phyloP scores from a whole-genome alignment of 2,329 filamentous ascomycete species.

The Macrophomina tecta region DNA sequence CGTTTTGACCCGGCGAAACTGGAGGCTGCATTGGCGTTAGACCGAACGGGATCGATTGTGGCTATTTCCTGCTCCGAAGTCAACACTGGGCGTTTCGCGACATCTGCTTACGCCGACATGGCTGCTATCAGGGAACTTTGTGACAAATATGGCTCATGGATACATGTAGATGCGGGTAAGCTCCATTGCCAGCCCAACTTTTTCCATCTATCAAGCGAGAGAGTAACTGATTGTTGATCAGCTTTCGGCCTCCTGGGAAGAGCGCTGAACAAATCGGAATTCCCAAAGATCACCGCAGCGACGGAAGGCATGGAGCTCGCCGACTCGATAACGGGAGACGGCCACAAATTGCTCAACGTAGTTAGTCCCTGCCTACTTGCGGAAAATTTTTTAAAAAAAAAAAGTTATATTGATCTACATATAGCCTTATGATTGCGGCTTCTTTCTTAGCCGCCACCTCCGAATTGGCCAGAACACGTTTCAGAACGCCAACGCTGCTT shows the following conservation, averaged over 20 bases:
- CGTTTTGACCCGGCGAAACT: constrained; percentile 71
- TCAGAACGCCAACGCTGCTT: constrained; percentile 84
- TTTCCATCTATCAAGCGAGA: too few relatives aligned
- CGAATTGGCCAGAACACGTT: constrained; percentile 69
- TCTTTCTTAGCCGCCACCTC: constrained; percentile 78
- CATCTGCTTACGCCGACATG: constrained; percentile 63
- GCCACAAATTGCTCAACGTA: constrained; percentile 92
- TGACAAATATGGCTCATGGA: constrained; percentile 77
- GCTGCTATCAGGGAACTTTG: constrained; percentile 69
- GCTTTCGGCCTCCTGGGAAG: constrained; percentile 87
- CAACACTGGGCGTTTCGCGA: constrained; percentile 85
- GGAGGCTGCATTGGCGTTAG: constrained; percentile 62
- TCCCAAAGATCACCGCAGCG: constrained; percentile 58
- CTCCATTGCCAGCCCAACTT: neutral
- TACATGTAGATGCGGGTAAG: constrained; percentile 82
- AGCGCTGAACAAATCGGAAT: constrained; percentile 65
- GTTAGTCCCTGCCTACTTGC: constrained; percentile 50
- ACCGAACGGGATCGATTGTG: constrained; percentile 73
- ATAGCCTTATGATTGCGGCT: constrained; percentile 86
- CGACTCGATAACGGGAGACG: constrained; percentile 86
- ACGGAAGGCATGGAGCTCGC: constrained; percentile 75
- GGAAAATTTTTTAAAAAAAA: too few relatives aligned
- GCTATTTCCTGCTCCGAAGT: constrained; percentile 86
- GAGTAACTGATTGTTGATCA: constrained; percentile 31
- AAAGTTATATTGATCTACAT: neutral